Evolutionary conservation across 805 yeast genomes (phyloP).

Genomic region (Tetrapisispora taiwanensis): DNA sequence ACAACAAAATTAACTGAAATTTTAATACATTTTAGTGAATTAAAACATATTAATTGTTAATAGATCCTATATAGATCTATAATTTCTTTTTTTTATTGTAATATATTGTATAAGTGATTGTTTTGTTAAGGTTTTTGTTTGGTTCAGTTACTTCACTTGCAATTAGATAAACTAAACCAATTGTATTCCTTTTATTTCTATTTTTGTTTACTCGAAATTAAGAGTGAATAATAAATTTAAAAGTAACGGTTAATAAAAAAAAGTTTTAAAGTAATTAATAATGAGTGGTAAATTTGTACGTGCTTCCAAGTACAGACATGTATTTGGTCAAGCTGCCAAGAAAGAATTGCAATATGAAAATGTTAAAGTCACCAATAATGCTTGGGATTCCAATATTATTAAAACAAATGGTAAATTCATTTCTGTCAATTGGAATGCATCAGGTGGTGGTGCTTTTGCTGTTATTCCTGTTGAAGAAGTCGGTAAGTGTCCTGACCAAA

Average conservation of each 20-base stretch:
- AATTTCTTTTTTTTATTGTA: no score
- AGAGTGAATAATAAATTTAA: background rate
- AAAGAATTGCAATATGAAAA: constrained; percentile 37
- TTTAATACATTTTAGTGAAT: no score
- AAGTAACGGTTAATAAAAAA: background rate
- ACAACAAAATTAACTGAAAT: background rate
- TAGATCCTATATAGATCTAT: no score
- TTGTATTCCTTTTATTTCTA: no score
- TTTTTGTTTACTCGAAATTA: no score
- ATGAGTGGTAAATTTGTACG: constrained; percentile 82
- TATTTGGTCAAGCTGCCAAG: constrained; percentile 78
- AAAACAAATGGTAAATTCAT: constrained; percentile 79
- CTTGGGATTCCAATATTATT: constrained; percentile 91
- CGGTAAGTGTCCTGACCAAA: constrained; percentile 89
- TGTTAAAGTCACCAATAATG: constrained; percentile 71
- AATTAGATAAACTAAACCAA: no score
- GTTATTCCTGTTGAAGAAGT: constrained; percentile 77
- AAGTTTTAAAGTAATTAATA: background rate
- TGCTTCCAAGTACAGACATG: constrained; percentile 95
- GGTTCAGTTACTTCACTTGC: no score
- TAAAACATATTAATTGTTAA: no score
- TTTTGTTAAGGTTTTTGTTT: no score
- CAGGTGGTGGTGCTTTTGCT: constrained; percentile 98
- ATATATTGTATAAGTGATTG: no score
- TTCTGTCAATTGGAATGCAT: constrained; percentile 83